Evolutionary conservation across 2,329 filamentous ascomycete species (phyloP), one percentile per base, ranked within the genome.

Genomic region (Exophiala viscosa): DNA sequence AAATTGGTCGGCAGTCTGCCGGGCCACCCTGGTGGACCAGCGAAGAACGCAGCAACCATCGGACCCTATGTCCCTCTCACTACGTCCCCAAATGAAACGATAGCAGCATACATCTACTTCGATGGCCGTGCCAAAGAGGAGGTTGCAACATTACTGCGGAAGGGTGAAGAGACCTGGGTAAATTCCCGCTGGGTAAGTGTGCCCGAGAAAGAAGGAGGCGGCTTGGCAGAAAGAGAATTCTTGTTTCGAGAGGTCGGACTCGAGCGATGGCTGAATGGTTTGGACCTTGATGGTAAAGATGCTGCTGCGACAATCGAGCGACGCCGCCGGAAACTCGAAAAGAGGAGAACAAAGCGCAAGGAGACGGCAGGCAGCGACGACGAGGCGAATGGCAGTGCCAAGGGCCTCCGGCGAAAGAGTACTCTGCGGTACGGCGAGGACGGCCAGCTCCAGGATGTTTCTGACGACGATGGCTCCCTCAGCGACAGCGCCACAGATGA

Each of bases 51-150:
- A 49, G 70, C 82, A 36, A 77, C 83, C 34, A 79, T 96, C 57
- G 84, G 81, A 49, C 90, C 92, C 1, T 99, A 99, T 72, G 87
- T 92, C 59, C 89, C 93, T 48, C 84, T 96, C 74, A 97, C 93
- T 15, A 86, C 88, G 56, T 95, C 89, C 31, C 86, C 90, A 51
- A 96, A 96, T 70, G 93, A 99, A 74, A 99, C 93, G 11, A 92
- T 99, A 64, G 93, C 93, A 31, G 93, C 92, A 34, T 99, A 99
- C 70, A 97, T 99, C 63, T 99, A 99, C 74, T 99, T 99, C 67
- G 93, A 99, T 70, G 93, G 93, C 14, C 81, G 93, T 58, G 82
- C 83, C 55, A 99, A 99, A 70, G 93, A 99, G 69, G 93, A 99
- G 73, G 95, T 99, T 2, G 93, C 93, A 47, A 99, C 93, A 10